Conservation (phyloP, 2,329 filamentous ascomycete genomes). For the Fusarium mundagurra region DNA sequence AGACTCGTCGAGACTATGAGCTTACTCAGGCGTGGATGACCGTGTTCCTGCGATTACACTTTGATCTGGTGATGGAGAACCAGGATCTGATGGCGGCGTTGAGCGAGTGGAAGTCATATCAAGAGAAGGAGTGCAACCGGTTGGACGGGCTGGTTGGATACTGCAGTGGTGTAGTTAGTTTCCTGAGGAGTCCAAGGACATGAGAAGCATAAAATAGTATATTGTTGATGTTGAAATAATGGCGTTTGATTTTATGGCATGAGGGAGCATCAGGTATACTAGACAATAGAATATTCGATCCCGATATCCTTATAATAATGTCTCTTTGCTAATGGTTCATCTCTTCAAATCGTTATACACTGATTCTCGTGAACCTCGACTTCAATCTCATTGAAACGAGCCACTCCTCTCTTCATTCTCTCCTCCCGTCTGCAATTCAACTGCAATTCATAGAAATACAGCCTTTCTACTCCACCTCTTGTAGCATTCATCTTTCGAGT, state of each 20-base stretch:
- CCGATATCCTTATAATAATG: neutral
- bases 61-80: slow-evolving; percentile 63
- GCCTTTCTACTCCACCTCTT: slow-evolving; percentile 15
- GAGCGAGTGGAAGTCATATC: slow-evolving; percentile 75
- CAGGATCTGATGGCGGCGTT: slow-evolving; percentile 67
- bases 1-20: slow-evolving; percentile 83
- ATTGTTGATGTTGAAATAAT: slow-evolving; percentile 1
- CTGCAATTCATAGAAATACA: slow-evolving; percentile 26
- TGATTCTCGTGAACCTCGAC: slow-evolving; percentile 17
- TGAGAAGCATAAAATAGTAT: slow-evolving; percentile 41
- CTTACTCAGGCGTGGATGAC: slow-evolving; percentile 97
- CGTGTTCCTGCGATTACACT: slow-evolving; percentile 86
- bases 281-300: slow-evolving; percentile 15
- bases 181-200: slow-evolving; percentile 73
- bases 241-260: slow-evolving; percentile 21
- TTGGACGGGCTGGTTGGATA: slow-evolving; percentile 84
- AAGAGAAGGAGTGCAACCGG: slow-evolving; percentile 75
- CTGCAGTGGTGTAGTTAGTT: slow-evolving; percentile 85
- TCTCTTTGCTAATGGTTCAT: slow-evolving; percentile 18
- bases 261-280: slow-evolving; percentile 13
- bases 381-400: slow-evolving; percentile 9
- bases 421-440: slow-evolving; percentile 14
- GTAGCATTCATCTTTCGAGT: neutral
- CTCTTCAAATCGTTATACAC: slow-evolving; percentile 15
- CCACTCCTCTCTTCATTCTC: neutral